A percentile compares a stretch with the other conserved stretches of the same genome.
Evolutionary conservation across 2,329 filamentous ascomycete genomes (phyloP).

Genomic region (Podosphaera xanthii): DNA sequence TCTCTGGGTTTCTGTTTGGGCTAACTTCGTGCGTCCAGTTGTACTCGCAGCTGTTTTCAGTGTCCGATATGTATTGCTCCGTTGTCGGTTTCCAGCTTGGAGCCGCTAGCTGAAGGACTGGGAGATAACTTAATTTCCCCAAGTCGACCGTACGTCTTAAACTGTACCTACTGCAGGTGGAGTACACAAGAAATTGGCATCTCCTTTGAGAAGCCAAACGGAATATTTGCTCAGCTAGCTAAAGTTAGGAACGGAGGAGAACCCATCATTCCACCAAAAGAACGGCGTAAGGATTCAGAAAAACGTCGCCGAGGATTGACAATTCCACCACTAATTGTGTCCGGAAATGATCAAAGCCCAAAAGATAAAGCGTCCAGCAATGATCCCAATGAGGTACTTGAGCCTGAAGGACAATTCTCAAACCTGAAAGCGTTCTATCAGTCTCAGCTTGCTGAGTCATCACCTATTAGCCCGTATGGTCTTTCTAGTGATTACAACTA

Average conservation of each 20-base stretch:
- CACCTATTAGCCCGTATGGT: slow-evolving; percentile 29
- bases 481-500: slow-evolving; percentile 31
- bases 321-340: slow-evolving; percentile 11
- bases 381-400: slow-evolving; percentile 20
- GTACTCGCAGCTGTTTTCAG: slow-evolving; percentile 84
- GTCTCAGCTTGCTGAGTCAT: slow-evolving; percentile 44
- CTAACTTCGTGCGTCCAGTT: slow-evolving; percentile 26
- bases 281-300: slow-evolving; percentile 12
- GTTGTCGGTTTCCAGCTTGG: slow-evolving; percentile 49
- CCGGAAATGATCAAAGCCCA: slow-evolving; percentile 17
- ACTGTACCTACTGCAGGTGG: slow-evolving; percentile 86
- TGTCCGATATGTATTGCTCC: slow-evolving; percentile 76
- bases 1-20: slow-evolving; percentile 1
- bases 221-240: slow-evolving; percentile 59
- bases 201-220: slow-evolving; percentile 71
- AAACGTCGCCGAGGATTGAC: slow-evolving; percentile 9
- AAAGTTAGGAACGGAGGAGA: slow-evolving; percentile 42
- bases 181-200: slow-evolving; percentile 73
- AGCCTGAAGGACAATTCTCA: slow-evolving; percentile 47
- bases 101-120: slow-evolving; percentile 20
- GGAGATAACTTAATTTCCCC: slow-evolving; percentile 18
- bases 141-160: slow-evolving; percentile 48
- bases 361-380: slow-evolving; percentile 14
- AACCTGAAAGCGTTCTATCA: slow-evolving; percentile 65
- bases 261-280: slow-evolving; percentile 26